A percentile compares a stretch with the other conserved stretches of the same genome.
These are phyloP conservation scores for Cadophora sp. DNA, from an alignment of 2,329 filamentous ascomycete species.

Conservation along the genomic window DNA sequence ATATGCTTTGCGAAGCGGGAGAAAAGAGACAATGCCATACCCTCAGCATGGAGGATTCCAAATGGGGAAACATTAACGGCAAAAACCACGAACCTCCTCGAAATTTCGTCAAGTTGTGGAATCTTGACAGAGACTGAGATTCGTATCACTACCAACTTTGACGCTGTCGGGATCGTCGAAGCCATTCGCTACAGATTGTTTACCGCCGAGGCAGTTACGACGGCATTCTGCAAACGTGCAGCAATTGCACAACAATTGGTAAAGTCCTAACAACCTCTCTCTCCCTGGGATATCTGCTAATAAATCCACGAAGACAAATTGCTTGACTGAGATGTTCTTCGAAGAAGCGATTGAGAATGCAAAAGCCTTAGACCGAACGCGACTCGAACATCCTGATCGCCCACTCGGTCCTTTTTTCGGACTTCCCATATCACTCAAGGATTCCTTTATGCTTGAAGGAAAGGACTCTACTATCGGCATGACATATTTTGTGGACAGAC, in stretches of 20 bases:
- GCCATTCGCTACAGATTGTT: not conserved
- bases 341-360: not conserved
- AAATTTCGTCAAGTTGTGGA: not conserved
- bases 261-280: too few relatives aligned
- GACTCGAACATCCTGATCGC: not conserved
- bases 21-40: too few relatives aligned
- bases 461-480: conserved; percentile 85
- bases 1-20: too few relatives aligned
- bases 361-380: not conserved
- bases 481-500: conserved; percentile 67
- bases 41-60: too few relatives aligned
- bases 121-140: conserved; percentile 4
- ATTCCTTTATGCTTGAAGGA: conserved; percentile 77
- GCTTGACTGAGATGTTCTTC: too few relatives aligned
- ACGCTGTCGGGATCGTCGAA: not conserved
- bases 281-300: too few relatives aligned
- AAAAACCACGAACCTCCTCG: too few relatives aligned
- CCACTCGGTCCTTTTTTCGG: conserved; percentile 30
- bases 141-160: not conserved
- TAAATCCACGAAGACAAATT: too few relatives aligned
- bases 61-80: too few relatives aligned
- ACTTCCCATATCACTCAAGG: conserved; percentile 31
- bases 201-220: conserved; percentile 4
- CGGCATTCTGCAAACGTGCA: conserved; percentile 21
- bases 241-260: conserved; percentile 15